Evolutionary conservation across 768 basidiomycete species (phyloP), one percentile per base, ranked within the genome.

Genomic region (Exidia glandulosa): DNA sequence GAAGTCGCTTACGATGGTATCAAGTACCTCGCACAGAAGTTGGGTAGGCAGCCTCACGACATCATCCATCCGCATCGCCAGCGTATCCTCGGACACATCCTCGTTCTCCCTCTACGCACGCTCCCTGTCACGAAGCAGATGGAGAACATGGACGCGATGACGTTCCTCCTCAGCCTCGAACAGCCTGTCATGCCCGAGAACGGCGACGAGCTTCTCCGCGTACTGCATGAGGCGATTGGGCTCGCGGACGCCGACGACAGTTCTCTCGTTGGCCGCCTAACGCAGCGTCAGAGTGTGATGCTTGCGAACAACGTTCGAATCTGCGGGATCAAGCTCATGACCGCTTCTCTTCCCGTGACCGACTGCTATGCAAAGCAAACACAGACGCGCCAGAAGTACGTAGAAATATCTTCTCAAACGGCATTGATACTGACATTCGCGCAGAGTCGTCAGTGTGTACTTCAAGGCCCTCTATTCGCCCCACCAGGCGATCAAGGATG

Each of bases 381-480:
- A 63, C 83, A 85, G 67, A 90, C 90, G 2, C 83, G 96, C 10
- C 88, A 93, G 68, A 86, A 86, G 94, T 94, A 69, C 32, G 58
- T 54, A 48, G 57, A 27, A 32, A 19, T 19, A 62, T 45, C 23
- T 30, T 45, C n/a, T 63, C 14, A 27, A 62, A 30, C 50, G 31
- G 32, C 19, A 31, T 34, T 27, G 31, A 54, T 29, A 29, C 55
- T 60, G 33, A 61, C 57, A 32, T 59, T 61, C 34, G 64, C 19
- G 27, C 64, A 95, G 94, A 66, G 92, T 97, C 12, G 94, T 94
- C 19, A 80, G 89, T 34, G 90, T 97, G 25, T 98, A 97, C 74
- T 99, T 99, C 81, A 98, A 99, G 74, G 94, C 94, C 12, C 81
- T 99, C 32, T 99, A 99, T 72, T 94, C 94, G 6, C 81, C 86